Evolutionary conservation across 257 asterid genomes (phyloP), one percentile per base, ranked within the genome.

Genomic region (Jacaranda mimosifolia): DNA sequence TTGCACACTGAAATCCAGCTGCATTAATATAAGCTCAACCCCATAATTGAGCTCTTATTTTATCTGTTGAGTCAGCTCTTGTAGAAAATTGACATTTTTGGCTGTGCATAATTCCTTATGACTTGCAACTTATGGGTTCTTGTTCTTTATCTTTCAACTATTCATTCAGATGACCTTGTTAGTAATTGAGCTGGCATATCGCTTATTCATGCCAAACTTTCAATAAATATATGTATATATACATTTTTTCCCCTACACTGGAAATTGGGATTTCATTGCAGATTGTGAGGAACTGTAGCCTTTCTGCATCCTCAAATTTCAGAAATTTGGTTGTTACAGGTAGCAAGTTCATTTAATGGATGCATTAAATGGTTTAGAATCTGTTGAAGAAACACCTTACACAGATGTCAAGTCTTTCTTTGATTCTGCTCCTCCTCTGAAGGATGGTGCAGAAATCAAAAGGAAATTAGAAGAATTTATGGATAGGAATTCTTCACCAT

Each of bases 371-470:
- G 78, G 58, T 12, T 57, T 76, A 0, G 84, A 58, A 40, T 75
- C 58, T 68, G 59, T 56, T 35, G 86, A 79, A 53, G 91, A 77
- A 79, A 87, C 87, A 17, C 64, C 90, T 70, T 12, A 64, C 58
- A 82, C 74, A 21, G 94, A 91, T 63, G 76, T 89, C 66, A 81
- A 86, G 62, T 81, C 88, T 32, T 95, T 95, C 92, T 93, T 95
- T 78, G 90, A 87, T 67, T 91, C 97, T 39, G 94, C 98, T 43
- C 98, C 99, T 72, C 87, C 98, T 68, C 84, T 95, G 55, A 89
- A 86, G 82, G 90, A 90, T 82, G 87, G 72, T 48, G 85, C 81
- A 39, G 90, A 87, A 67, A 85, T 86, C 84, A 86, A 80, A 72
- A 80, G 70, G 46, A 87, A 82, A 70, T 42, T 91, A 15, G 81